Base-by-base conservation (phyloP, 805 yeast species). In the Lipomyces japonicus region DNA sequence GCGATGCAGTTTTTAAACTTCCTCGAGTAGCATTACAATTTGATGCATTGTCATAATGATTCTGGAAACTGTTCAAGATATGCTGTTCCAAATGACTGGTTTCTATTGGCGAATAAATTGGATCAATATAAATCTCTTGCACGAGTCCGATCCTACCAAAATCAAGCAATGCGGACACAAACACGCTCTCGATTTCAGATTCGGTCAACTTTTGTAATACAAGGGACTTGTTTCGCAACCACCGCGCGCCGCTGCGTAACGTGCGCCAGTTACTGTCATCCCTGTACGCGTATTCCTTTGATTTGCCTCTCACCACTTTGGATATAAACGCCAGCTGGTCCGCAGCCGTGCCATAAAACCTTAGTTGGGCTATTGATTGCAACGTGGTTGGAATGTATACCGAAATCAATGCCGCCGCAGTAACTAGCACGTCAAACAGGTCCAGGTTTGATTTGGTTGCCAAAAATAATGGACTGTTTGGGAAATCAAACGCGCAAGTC, bases 31-130 rank as follows among this genome's bases (percentile, higher is more conserved):
- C 61, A 23, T 68, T 63, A 3, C 77, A 75, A 55, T 70, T 74
- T 1, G 76, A 60, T 0, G 78, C 76, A 30, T 60, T 61, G 42
- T 74, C 74, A 56, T 69, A 74, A 46, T 70, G 71, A 30, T 65
- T 64, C 71, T 77, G 71, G 47, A 74, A 74, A 16, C 63, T 52
- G 2, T 44, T 44, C 39, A 63, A 38, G 2, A 59, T 51, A 44
- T 54, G 54, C 39, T 26, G 30, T 16, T 46, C 58, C 19, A 55
- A 16, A 34, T 46, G 52, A n/a, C n/a, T 39, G 45, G 34, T 24
- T 46, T 6, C 31, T 35, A 19, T 56, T 40, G 50, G 61, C 43
- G 39, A 54, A 18, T 14, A 47, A 35, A 42, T 46, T 46, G 37
- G 57, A 19, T 19, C 51, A 14, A 34, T 46, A 28, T 42, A 48